phyloP scores from a whole-genome alignment of 2,329 filamentous ascomycete species.

The Bipolaris bicolor region DNA sequence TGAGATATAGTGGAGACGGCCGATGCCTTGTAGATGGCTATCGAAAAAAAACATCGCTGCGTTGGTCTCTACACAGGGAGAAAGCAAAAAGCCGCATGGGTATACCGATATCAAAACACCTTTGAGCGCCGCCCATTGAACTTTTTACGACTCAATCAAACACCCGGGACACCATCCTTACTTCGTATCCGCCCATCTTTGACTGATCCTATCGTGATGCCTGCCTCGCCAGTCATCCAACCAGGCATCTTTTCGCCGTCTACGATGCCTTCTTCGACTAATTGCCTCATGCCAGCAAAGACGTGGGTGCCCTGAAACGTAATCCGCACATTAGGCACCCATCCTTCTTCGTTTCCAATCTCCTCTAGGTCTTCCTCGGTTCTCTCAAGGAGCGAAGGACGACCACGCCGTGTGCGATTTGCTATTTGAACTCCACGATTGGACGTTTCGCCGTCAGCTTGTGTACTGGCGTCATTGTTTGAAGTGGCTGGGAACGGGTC shows the following conservation, averaged over 20 bases:
- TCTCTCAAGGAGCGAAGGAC: constrained; percentile 44
- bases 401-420: constrained; percentile 33
- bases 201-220: constrained; percentile 75
- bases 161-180: constrained; percentile 34
- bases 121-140: constrained; percentile 15
- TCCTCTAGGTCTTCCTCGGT: constrained; percentile 41
- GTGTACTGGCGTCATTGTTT: constrained; percentile 4
- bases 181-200: constrained; percentile 65
- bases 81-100: constrained; percentile 29
- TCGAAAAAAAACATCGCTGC: neutral
- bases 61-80: neutral
- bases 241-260: constrained; percentile 81
- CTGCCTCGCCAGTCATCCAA: constrained; percentile 90
- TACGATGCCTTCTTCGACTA: constrained; percentile 77
- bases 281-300: constrained; percentile 77
- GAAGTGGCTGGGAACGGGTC: constrained; percentile 49
- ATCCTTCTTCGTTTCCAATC: constrained; percentile 43
- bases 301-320: constrained; percentile 78
- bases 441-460: constrained; percentile 25
- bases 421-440: constrained; percentile 22
- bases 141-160: constrained; percentile 17
- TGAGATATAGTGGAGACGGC: neutral
- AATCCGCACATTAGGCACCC: constrained; percentile 67
- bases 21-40: neutral
- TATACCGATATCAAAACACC: constrained; percentile 33